phyloP scores from a whole-genome alignment of 345 rosid genomes.

The Eucalyptus tenuipes region DNA sequence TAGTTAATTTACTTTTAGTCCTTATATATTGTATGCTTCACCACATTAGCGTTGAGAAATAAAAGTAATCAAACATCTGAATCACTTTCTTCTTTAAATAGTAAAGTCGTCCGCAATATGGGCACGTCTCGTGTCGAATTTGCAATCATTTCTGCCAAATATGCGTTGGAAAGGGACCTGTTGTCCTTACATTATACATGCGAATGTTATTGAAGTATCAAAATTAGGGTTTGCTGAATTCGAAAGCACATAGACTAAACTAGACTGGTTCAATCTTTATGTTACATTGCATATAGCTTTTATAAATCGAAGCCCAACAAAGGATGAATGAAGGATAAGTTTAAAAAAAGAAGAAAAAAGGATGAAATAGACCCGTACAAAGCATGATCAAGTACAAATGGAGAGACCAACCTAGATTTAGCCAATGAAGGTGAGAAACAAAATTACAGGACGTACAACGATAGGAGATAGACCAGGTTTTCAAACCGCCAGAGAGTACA shows the following conservation, averaged over 20 bases:
- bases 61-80: background rate
- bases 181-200: background rate
- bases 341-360: fast-evolving
- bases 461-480: background rate
- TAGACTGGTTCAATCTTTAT: background rate
- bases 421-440: background rate
- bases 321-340: background rate
- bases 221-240: background rate
- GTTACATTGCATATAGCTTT: background rate
- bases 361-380: background rate
- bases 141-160: background rate
- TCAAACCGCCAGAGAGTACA: background rate
- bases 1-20: background rate
- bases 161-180: background rate
- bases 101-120: background rate
- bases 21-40: background rate
- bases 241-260: background rate
- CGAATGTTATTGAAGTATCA: background rate
- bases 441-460: background rate
- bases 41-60: background rate
- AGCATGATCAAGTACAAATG: background rate
- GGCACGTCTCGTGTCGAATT: background rate
- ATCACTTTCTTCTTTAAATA: background rate
- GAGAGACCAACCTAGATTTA: background rate
- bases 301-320: background rate